A percentile compares a stretch with the other conserved stretches of the same genome.
phyloP scores from a whole-genome alignment of 2,329 filamentous ascomycete genomes.

The Aspergillus uvarum region DNA sequence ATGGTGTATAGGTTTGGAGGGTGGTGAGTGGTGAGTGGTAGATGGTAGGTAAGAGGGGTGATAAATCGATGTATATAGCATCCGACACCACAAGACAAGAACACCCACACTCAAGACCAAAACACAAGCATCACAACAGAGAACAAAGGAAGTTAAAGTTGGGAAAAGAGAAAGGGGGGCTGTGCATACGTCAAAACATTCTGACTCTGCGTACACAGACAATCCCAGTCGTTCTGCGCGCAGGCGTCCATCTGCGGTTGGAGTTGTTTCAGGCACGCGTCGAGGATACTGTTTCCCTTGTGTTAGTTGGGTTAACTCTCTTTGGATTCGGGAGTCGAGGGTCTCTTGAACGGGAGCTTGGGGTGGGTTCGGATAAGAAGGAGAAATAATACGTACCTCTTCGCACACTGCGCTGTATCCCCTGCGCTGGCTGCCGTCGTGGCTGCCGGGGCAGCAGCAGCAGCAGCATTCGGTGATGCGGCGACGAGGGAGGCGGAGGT shows the following conservation, averaged over 20 bases:
- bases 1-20: no score
- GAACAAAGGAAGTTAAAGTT: neutral
- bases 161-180: neutral
- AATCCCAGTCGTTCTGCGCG: conserved; percentile 14
- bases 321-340: neutral
- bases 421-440: neutral
- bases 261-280: conserved; percentile 10
- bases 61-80: no score
- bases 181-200: conserved; percentile 14
- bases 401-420: conserved; percentile 7
- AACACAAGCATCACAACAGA: no score
- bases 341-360: no score
- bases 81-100: no score
- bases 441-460: neutral
- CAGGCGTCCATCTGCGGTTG: conserved; percentile 11
- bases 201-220: conserved; percentile 17
- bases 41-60: no score
- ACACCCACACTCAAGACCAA: no score
- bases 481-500: conserved; percentile 6
- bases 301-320: neutral
- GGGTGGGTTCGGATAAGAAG: no score
- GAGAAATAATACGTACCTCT: conserved; percentile 9
- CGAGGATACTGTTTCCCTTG: conserved; percentile 10
- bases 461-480: conserved; percentile 3
- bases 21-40: no score